Base-by-base conservation (phyloP, 164 flowering plant species). In the Euptelea pleiosperma region DNA sequence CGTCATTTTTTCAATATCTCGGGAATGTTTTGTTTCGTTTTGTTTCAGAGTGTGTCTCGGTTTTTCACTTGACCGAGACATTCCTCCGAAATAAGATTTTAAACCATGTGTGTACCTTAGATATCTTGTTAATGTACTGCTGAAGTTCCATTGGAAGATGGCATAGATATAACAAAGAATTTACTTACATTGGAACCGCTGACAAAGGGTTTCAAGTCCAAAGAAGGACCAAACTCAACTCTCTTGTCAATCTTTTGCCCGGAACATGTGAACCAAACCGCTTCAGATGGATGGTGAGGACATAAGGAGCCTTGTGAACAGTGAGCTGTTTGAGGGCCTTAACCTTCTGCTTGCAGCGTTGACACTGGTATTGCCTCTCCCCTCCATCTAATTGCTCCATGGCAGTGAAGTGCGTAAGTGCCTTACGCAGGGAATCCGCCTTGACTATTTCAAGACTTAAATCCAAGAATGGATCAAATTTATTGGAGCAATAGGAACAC, bases 381-480 rank as follows among this genome's bases (percentile, higher is more conserved):
- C 96, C 99, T 48, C 91, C 97, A 80, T 91, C 99, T 68, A 94
- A 75, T 44, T 73, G 78, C 68, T 94, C 99, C 8, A 63, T 42
- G 26, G 87, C 86, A 37, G 93, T 87, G 70, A 94, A 94, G 65
- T 85, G 77, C 21, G 34, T 29, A 51, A 94, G 86, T 24, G 99
- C 99, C 74, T 77, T 85, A 4, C 60, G 64, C 75, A 94, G 49
- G 1, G 93, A 80, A 73, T 91, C 96, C 29, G 93, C 93, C 69
- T 77, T 89, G 6, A 48, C 48, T 58, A 94, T 91, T 63, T 94
- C 97, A 51, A 94, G 87, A 71, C 97, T 94, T 52, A 94, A 80
- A 71, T 91, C 99, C 63, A 94, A 64, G 73, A 94, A 94, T 18
- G 97, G 99, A 68, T 94, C 99, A 60, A 79, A 91, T 18, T 66